Evolutionary conservation across 441 rosid genomes (phyloP).

Genomic region (Populus hybrid): DNA sequence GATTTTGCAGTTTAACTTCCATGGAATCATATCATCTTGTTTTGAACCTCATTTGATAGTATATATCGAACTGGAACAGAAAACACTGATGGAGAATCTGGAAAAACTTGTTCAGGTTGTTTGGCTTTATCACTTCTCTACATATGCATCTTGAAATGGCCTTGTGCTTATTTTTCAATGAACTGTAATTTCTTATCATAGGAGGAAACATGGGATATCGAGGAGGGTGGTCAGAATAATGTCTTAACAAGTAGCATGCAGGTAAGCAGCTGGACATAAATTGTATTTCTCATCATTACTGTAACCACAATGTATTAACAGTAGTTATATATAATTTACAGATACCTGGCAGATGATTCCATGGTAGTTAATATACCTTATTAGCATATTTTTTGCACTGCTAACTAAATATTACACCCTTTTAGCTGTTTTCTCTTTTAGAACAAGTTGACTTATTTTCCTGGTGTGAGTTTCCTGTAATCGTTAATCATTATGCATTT

Average conservation of each 20-base stretch:
- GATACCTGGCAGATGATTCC: background rate
- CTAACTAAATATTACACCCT: background rate
- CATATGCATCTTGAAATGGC: conserved; percentile 13
- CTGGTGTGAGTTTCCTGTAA: background rate
- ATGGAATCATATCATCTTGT: conserved; percentile 95
- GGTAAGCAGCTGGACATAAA: conserved; percentile 40
- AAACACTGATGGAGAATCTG: conserved; percentile 93
- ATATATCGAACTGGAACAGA: conserved; percentile 95
- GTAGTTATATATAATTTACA: background rate
- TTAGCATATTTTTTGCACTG: background rate
- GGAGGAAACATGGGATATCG: conserved; percentile 99
- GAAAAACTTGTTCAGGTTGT: conserved; percentile 97
- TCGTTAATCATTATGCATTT: background rate
- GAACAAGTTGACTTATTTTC: background rate
- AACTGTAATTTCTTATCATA: conserved; percentile 26
- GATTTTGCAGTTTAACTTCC: conserved; percentile 92
- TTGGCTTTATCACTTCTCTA: conserved; percentile 13
- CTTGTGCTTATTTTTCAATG: conserved; percentile 27
- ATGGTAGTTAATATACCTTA: background rate
- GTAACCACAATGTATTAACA: background rate
- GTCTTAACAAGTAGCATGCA: conserved; percentile 97
- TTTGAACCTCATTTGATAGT: conserved; percentile 94
- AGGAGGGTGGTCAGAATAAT: conserved; percentile 94
- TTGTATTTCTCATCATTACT: background rate
- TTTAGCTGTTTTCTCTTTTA: background rate